Conservation (phyloP, 148 eudicot species). For the Chenopodium album region DNA sequence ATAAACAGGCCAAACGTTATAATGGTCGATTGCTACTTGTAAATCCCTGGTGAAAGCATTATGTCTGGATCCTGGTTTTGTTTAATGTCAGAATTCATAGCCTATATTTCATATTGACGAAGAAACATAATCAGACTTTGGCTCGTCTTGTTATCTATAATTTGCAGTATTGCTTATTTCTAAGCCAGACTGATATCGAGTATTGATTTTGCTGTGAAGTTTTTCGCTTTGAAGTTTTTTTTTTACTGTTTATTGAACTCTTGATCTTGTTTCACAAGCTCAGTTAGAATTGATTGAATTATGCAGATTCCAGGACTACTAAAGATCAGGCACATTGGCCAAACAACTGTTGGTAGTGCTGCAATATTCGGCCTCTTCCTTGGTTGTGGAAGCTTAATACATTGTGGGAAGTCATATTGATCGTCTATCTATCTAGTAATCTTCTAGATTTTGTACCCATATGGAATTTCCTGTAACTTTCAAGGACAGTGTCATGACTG, state of each 20-base stretch:
- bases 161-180: too few species aligned
- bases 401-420: constrained; percentile 82
- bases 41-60: too few species aligned
- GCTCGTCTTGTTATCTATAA: too few species aligned
- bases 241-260: not conserved
- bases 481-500: not conserved
- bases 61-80: too few species aligned
- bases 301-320: constrained; percentile 84
- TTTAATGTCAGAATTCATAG: too few species aligned
- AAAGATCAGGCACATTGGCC: constrained; percentile 82
- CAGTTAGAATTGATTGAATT: constrained; percentile 9
- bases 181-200: too few species aligned
- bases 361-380: constrained; percentile 89
- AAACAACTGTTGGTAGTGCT: constrained; percentile 90
- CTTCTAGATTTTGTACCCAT: constrained; percentile 7
- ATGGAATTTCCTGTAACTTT: not conserved
- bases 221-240: not conserved
- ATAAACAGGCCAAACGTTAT: too few species aligned
- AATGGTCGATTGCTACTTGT: too few species aligned
- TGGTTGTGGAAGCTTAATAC: constrained; percentile 95
- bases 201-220: not conserved
- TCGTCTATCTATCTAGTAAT: constrained; percentile 5
- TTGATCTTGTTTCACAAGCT: not conserved
- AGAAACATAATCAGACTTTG: too few species aligned
- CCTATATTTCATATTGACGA: too few species aligned